Evolutionary conservation across 1,284 basidiomycete species (phyloP).

Genomic region (Ustilago cynodontis): DNA sequence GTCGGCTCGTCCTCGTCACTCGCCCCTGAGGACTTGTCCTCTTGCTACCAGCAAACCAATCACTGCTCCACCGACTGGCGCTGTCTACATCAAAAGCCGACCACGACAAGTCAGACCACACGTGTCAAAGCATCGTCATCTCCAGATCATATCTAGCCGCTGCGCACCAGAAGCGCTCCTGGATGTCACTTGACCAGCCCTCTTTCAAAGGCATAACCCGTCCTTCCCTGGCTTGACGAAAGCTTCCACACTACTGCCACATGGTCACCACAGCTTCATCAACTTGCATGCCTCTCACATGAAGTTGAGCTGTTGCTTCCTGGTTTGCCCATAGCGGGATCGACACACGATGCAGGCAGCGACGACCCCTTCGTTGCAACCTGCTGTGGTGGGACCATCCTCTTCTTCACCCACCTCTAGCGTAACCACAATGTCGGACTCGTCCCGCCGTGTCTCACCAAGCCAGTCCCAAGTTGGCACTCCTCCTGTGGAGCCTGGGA

Average conservation of each 20-base stretch:
- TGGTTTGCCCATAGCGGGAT: slow-evolving; percentile 7
- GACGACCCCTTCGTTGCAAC: neutral
- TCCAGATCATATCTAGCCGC: too few relatives aligned
- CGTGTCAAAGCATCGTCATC: too few relatives aligned
- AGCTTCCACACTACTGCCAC: neutral
- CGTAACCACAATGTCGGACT: neutral
- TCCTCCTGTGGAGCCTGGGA: slow-evolving; percentile 1
- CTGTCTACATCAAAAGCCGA: too few relatives aligned
- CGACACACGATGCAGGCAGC: slow-evolving; percentile 13
- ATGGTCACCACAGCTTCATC: neutral
- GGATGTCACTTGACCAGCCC: too few relatives aligned
- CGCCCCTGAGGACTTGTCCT: neutral
- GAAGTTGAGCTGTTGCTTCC: slow-evolving; percentile 2
- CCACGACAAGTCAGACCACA: too few relatives aligned
- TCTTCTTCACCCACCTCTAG: slow-evolving; percentile 1
- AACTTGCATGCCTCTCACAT: neutral
- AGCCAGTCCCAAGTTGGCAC: neutral
- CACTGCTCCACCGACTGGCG: too few relatives aligned
- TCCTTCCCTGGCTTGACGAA: neutral
- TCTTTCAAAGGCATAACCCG: too few relatives aligned
- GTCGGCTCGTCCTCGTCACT: neutral
- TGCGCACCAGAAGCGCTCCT: too few relatives aligned
- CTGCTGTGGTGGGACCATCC: neutral
- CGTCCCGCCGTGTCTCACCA: slow-evolving; percentile 4
- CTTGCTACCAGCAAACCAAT: neutral